These are phyloP conservation scores for Cadophora sp. DNA, from an alignment of 2,329 filamentous ascomycete genomes.

Conservation along the genomic window DNA sequence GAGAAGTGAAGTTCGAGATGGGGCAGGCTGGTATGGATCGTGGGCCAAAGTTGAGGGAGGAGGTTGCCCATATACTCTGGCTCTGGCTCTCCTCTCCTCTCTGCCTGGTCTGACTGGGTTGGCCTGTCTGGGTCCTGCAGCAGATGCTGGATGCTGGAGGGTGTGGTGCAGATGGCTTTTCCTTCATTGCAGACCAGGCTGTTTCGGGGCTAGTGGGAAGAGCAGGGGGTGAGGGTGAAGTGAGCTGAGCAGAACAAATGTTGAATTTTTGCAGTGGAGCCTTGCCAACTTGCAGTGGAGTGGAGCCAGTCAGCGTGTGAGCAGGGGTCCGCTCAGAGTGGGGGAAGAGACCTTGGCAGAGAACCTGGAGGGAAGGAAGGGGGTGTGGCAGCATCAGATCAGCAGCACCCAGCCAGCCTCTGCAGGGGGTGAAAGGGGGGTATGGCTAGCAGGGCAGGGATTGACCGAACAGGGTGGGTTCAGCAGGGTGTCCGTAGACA, in stretches of 20 bases:
- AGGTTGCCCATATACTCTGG: constrained; percentile 40
- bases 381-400: constrained; percentile 20
- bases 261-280: background rate
- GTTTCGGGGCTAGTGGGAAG: constrained; percentile 21
- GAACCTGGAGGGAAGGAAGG: no score
- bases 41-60: constrained; percentile 22
- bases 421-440: background rate
- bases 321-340: background rate
- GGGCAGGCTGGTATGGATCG: constrained; percentile 12
- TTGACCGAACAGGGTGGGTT: no score
- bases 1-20: constrained; percentile 19
- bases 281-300: background rate
- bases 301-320: background rate
- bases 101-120: constrained; percentile 24
- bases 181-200: constrained; percentile 13
- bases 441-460: background rate
- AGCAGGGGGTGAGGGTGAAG: background rate
- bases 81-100: no score
- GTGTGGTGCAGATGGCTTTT: constrained; percentile 32
- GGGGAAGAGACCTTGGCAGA: background rate
- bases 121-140: constrained; percentile 33
- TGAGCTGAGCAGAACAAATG: background rate
- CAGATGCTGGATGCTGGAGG: constrained; percentile 22
- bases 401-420: background rate
- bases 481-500: no score